phyloP scores from a whole-genome alignment of 2,329 filamentous ascomycete genomes.

The Exophiala mesophila region DNA sequence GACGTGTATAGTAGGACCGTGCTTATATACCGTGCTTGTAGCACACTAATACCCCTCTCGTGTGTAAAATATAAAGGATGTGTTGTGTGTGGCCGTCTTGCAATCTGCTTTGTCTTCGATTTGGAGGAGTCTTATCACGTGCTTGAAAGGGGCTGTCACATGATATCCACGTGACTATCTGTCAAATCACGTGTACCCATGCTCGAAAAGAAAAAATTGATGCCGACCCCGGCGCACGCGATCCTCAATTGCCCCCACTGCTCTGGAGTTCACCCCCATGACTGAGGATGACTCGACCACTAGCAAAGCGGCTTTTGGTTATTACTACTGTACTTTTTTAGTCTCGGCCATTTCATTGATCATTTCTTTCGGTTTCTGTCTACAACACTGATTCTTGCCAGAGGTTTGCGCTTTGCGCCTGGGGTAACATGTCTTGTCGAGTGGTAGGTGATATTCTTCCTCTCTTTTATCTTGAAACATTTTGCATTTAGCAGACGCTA shows the following conservation, averaged over 20 bases:
- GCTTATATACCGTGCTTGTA: conserved; percentile 15
- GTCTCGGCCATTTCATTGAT: neutral
- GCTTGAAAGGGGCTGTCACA: too few relatives aligned
- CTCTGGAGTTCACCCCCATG: neutral
- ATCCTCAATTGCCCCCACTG: too few relatives aligned
- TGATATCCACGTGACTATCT: too few relatives aligned
- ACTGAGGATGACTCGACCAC: neutral
- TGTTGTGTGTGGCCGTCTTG: too few relatives aligned
- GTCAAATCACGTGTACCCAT: too few relatives aligned
- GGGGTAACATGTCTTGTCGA: neutral
- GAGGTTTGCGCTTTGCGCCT: neutral
- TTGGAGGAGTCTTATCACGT: too few relatives aligned
- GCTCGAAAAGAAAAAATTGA: too few relatives aligned
- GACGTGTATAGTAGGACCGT: conserved; percentile 4
- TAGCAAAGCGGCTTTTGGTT: neutral
- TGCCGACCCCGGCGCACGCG: too few relatives aligned
- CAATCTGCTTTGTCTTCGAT: too few relatives aligned
- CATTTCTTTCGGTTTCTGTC: neutral
- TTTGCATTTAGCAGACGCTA: neutral
- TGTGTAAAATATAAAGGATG: too few relatives aligned
- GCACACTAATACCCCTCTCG: too few relatives aligned
- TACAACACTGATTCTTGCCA: neutral
- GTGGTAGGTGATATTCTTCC: neutral
- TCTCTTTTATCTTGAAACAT: neutral
- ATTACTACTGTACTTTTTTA: neutral